Evolutionary conservation across 257 asterid species (phyloP).

Genomic region (Solanum etuberosum): DNA sequence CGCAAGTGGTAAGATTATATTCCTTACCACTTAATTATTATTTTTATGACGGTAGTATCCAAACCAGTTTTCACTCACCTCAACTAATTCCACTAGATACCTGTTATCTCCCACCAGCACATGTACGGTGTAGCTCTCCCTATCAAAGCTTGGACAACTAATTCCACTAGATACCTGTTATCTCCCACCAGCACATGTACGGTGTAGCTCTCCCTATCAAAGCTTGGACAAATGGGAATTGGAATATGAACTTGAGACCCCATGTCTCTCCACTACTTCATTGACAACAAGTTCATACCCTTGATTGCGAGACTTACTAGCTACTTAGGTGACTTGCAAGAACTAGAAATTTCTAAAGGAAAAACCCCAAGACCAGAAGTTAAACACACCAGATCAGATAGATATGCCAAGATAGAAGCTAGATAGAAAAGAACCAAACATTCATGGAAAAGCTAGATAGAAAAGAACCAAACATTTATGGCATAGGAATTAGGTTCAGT

Average conservation of each 20-base stretch:
- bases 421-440: not conserved
- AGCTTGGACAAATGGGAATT: no score
- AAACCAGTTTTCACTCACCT: not conserved
- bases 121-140: not conserved
- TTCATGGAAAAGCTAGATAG: not conserved
- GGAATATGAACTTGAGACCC: not conserved
- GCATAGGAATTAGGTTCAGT: not conserved
- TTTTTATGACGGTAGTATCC: not conserved
- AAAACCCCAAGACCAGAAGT: not conserved
- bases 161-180: not conserved
- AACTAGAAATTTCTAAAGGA: not conserved
- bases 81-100: not conserved
- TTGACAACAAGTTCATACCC: not conserved
- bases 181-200: not conserved
- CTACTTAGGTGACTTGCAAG: not conserved
- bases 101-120: not conserved
- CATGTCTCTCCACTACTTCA: not conserved
- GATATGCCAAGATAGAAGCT: not conserved
- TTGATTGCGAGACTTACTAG: not conserved
- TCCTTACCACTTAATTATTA: not conserved
- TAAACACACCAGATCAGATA: not conserved
- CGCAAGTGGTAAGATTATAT: not conserved
- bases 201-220: not conserved
- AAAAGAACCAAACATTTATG: not conserved
- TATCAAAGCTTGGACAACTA: not conserved